Conservation (phyloP, 371 early-diverging fungal genomes). For the Blastocladiella emersonii region DNA sequence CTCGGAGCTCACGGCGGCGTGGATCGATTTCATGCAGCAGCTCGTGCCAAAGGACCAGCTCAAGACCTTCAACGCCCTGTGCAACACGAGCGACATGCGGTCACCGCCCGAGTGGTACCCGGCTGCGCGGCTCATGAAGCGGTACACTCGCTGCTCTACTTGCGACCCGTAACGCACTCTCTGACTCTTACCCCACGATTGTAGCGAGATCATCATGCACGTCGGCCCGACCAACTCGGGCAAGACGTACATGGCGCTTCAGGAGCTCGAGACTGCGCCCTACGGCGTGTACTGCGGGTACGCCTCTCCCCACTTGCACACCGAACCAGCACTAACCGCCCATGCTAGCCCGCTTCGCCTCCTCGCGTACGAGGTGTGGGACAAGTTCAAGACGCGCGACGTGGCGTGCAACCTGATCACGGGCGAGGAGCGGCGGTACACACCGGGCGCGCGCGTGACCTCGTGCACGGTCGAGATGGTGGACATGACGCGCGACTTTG, state of each 20-base stretch:
- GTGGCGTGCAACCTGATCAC: conserved; percentile 72
- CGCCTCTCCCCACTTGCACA: neutral
- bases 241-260: conserved; percentile 80
- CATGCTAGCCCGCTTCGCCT: conserved; percentile 56
- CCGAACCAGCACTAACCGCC: neutral
- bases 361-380: conserved; percentile 86
- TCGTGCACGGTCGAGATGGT: conserved; percentile 90
- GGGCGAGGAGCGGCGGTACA: conserved; percentile 74
- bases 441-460: conserved; percentile 25
- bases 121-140: conserved; percentile 50
- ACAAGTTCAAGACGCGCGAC: conserved; percentile 57
- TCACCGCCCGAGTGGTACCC: conserved; percentile 70
- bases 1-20: conserved; percentile 9
- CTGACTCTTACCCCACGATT: too few species aligned
- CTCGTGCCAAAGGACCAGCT: conserved; percentile 18
- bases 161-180: too few species aligned
- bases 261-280: conserved; percentile 45
- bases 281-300: conserved; percentile 72
- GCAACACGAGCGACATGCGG: conserved; percentile 52
- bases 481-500: conserved; percentile 32
- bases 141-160: too few species aligned
- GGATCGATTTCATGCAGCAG: conserved; percentile 22
- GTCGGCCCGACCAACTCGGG: conserved; percentile 96
- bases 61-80: conserved; percentile 30
- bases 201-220: conserved; percentile 70